These are phyloP conservation scores for Ophiocordyceps camponoti-leonardi DNA, from an alignment of 2,329 filamentous ascomycete species.

Conservation along the genomic window DNA sequence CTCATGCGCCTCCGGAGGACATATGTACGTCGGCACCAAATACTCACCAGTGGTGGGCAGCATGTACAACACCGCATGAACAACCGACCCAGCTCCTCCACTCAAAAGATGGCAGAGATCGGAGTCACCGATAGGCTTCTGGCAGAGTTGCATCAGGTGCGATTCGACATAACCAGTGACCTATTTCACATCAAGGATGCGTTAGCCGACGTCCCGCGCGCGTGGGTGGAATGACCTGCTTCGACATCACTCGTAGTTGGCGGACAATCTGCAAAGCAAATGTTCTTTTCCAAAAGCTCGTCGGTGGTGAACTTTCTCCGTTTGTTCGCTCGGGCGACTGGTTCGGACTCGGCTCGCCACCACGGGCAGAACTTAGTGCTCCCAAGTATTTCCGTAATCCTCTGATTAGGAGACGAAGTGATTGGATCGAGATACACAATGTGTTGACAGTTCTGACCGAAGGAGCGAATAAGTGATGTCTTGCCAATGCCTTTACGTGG, in stretches of 20 bases:
- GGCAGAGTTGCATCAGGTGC: constrained; percentile 12
- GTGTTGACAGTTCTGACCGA: constrained; percentile 73
- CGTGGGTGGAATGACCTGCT: constrained; percentile 18
- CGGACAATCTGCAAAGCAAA: constrained; percentile 84
- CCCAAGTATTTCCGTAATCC: constrained; percentile 52
- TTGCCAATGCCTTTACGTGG: constrained; percentile 55
- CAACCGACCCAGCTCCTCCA: constrained; percentile 64
- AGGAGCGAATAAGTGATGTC: constrained; percentile 73
- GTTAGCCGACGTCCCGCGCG: background rate
- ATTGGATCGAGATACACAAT: constrained; percentile 82
- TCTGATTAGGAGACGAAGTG: constrained; percentile 11
- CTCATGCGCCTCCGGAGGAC: background rate
- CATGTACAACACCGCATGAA: constrained; percentile 76
- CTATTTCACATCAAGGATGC: constrained; percentile 27
- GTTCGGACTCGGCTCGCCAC: constrained; percentile 76
- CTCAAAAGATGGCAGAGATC: constrained; percentile 66
- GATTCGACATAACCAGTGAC: constrained; percentile 55
- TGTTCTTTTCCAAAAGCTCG: constrained; percentile 69
- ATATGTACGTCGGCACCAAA: background rate
- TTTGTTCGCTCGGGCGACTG: constrained; percentile 27
- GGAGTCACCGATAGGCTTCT: constrained; percentile 45
- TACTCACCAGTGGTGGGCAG: constrained; percentile 47
- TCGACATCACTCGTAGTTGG: constrained; percentile 38
- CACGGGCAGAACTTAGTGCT: constrained; percentile 72
- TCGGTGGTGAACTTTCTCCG: constrained; percentile 52